phyloP scores from a whole-genome alignment of 495 filamentous ascomycete genomes.

The Evansstolkia leycettana region DNA sequence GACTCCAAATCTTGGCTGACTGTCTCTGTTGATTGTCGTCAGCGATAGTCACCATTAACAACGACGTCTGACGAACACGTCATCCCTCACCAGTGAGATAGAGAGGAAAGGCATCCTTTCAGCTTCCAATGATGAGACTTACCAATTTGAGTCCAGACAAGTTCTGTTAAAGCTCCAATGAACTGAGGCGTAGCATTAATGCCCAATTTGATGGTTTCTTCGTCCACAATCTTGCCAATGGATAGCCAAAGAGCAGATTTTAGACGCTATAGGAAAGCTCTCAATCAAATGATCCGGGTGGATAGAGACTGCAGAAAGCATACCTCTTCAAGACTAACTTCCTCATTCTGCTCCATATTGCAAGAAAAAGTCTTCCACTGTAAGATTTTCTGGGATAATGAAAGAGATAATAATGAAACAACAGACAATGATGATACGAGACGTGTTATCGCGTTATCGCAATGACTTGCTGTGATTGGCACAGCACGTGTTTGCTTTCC shows the following conservation, averaged over 20 bases:
- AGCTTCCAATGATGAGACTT: constrained; percentile 9
- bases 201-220: constrained; percentile 62
- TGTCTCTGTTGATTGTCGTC: constrained; percentile 40
- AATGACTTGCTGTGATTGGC: background rate
- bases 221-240: constrained; percentile 81
- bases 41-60: constrained; percentile 3
- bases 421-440: constrained; percentile 3
- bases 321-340: constrained; percentile 30
- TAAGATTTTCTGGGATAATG: no score
- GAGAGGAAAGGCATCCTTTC: no score
- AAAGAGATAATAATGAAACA: no score
- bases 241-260: constrained; percentile 92
- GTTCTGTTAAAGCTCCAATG: constrained; percentile 80
- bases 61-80: background rate
- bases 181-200: constrained; percentile 91
- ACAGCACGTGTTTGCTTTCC: background rate
- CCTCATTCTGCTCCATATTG: constrained; percentile 25
- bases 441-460: constrained; percentile 6
- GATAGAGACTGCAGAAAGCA: background rate
- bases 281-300: background rate
- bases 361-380: background rate
- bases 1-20: constrained; percentile 63
- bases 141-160: constrained; percentile 89
- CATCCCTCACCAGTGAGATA: no score
- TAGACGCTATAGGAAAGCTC: constrained; percentile 45